Percentiles rank a stretch among this genome's conserved stretches.
Conservation (phyloP, 2,329 filamentous ascomycete genomes). For the Penicillium sp. region DNA sequence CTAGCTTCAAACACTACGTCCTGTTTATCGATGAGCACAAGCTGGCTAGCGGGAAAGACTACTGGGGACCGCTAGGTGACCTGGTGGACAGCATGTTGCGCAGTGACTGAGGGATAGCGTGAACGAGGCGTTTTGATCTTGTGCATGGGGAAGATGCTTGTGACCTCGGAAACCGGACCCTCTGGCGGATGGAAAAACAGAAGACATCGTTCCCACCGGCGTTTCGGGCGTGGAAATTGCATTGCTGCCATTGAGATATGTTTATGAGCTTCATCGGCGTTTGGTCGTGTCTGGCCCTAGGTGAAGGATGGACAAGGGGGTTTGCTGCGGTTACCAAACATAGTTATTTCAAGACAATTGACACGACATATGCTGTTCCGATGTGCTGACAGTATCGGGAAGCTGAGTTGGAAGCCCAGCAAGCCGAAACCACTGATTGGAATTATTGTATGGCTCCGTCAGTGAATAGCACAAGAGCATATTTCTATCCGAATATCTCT, state of each 20-base stretch:
- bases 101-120: constrained; percentile 62
- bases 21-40: constrained; percentile 97
- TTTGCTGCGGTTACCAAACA: not conserved
- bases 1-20: constrained; percentile 99
- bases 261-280: constrained; percentile 7
- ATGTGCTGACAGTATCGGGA: not conserved
- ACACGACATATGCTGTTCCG: not conserved
- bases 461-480: not conserved
- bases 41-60: constrained; percentile 88
- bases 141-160: constrained; percentile 13
- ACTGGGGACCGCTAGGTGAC: constrained; percentile 92
- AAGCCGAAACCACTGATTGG: too few relatives aligned
- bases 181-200: constrained; percentile 2
- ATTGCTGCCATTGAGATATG: constrained; percentile 14
- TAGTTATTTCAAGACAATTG: not conserved
- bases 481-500: not conserved
- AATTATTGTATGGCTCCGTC: not conserved
- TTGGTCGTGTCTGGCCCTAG: constrained; percentile 1
- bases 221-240: constrained; percentile 20
- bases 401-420: not conserved
- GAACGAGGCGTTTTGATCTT: constrained; percentile 3
- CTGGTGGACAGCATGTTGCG: constrained; percentile 96
- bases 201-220: constrained; percentile 14
- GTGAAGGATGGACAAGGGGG: not conserved
- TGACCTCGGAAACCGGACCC: constrained; percentile 2